Evolutionary conservation across 2,329 filamentous ascomycete species (phyloP), one percentile per base, ranked within the genome.

Genomic region (Apiospora pterosperma): DNA sequence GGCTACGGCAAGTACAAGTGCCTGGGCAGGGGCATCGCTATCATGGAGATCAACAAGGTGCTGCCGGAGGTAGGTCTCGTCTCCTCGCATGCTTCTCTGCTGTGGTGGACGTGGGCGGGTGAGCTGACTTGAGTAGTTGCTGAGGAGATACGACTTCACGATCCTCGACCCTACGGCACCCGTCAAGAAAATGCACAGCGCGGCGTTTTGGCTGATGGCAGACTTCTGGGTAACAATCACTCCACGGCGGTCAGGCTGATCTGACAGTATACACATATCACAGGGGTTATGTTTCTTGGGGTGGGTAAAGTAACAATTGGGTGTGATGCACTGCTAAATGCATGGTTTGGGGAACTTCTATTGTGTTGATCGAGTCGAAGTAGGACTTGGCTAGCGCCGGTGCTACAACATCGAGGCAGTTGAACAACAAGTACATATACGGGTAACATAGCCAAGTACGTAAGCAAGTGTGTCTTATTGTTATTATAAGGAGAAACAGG

Each of bases 151-250:
- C 34, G 74, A 79, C 61, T 74, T 78, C 61, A 70, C 75, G 0
- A 59, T 78, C 0, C 48, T 77, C 3, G 74, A 78, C n/a, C 69
- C 75, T 0, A 73, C 76, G 48, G 67, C 62, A 4, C 74, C 76
- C 3, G 76, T 78, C 52, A 77, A 72, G 59, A 73, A 69, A 0
- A 64, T 67, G 65, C 71, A 73, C 11, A 72, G 75, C 1, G 77
- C 76, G 0, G 73, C 76, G 0, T 77, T 78, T 25, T 69, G 77
- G 41, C 73, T 77, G 62, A 76, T 76, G 5, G 72, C 72, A 1
- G 76, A 77, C 25, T 77, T 77, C 59, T 77, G 74, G 75, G 75
- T 77, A 2, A 73, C 68, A 1, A 67, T 78, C 14, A 36, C 65
- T 6, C 65, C 59, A 10, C 31, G 36, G 62, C 16, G 16, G 12